Evolutionary conservation across 2,329 filamentous ascomycete genomes (phyloP), one percentile per base, ranked within the genome.

Genomic region (Penicillium capsulatum): DNA sequence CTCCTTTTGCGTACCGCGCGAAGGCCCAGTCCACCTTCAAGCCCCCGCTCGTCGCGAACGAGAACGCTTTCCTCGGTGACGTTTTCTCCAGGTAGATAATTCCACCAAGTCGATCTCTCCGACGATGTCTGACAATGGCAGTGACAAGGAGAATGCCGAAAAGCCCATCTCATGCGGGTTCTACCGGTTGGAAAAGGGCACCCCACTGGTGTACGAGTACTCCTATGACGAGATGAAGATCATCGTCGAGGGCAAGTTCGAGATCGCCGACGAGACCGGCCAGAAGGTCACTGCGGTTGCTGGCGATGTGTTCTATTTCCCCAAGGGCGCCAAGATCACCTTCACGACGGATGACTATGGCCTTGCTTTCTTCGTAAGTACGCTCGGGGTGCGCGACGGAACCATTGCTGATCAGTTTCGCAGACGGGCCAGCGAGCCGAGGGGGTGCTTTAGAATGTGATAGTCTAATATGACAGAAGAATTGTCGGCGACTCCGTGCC

Each of bases 201-300:
- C 79, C 3, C 77, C 80, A 2, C 72, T 86, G 13, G 77, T 80
- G 7, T 85, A 85, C 67, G 77, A 74, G 20, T 85, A 85, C 64
- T 79, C 71, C 28, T 85, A 84, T 63, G 76, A 85, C 55, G 82
- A 85, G 69, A 83, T 83, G 77, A 85, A 85, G 69, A 82, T 85
- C 57, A 81, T 86, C 48, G 64, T 85, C 7, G 81, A 84, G 53
- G 82, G 81, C 10, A 72, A 76, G 50, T 83, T 80, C 55, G 75
- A 79, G 45, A 83, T 85, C 53, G 70, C 69, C 19, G 81, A 84
- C 49, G 75, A 76, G 59, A 77, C 77, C 2, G 81, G 80, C 26
- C 70, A 76, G 51, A 66, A 73, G 49, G 78, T 81, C 16, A 71
- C 73, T 36, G 81, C 77, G 7, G 70, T 66, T 20, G 70, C 75